Percentiles rank a stretch among this genome's conserved stretches.
Evolutionary conservation across 352 stramenopile genomes (phyloP).

Genomic region (Plasmopara viticola): DNA sequence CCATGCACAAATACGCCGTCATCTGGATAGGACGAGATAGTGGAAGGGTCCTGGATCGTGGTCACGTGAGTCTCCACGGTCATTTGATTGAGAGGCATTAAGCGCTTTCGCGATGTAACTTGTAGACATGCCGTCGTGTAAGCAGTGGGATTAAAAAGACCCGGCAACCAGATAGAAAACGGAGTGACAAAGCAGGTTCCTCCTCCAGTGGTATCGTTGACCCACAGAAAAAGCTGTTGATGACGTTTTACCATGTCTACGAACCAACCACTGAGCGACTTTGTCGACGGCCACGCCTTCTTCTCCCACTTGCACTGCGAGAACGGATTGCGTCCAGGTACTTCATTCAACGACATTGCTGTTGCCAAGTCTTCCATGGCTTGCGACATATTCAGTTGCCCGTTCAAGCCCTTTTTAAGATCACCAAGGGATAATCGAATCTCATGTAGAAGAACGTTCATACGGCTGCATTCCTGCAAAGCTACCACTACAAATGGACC

Average conservation of each 20-base stretch:
- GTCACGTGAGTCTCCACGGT: slow-evolving; percentile 94
- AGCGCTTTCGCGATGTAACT: slow-evolving; percentile 89
- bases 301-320: slow-evolving; percentile 95
- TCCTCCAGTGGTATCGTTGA: slow-evolving; percentile 44
- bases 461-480: slow-evolving; percentile 91
- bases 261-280: slow-evolving; percentile 89
- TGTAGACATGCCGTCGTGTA: slow-evolving; percentile 95
- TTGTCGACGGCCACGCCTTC: slow-evolving; percentile 93
- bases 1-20: slow-evolving; percentile 94
- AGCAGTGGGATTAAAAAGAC: slow-evolving; percentile 93
- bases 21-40: slow-evolving; percentile 75
- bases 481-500: slow-evolving; percentile 93
- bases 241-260: slow-evolving; percentile 91
- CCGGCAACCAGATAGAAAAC: slow-evolving; percentile 93
- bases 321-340: slow-evolving; percentile 93
- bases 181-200: slow-evolving; percentile 75
- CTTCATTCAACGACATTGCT: slow-evolving; percentile 90
- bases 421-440: slow-evolving; percentile 89
- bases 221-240: slow-evolving; percentile 85
- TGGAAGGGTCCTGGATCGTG: slow-evolving; percentile 85
- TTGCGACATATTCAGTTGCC: slow-evolving; percentile 94
- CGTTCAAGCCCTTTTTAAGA: slow-evolving; percentile 94
- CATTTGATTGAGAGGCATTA: slow-evolving; percentile 93
- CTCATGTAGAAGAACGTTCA: slow-evolving; percentile 91
- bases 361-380: slow-evolving; percentile 91